These are phyloP conservation scores for Puccinia polysora DNA, from an alignment of 1,284 basidiomycete genomes.

Conservation along the genomic window DNA sequence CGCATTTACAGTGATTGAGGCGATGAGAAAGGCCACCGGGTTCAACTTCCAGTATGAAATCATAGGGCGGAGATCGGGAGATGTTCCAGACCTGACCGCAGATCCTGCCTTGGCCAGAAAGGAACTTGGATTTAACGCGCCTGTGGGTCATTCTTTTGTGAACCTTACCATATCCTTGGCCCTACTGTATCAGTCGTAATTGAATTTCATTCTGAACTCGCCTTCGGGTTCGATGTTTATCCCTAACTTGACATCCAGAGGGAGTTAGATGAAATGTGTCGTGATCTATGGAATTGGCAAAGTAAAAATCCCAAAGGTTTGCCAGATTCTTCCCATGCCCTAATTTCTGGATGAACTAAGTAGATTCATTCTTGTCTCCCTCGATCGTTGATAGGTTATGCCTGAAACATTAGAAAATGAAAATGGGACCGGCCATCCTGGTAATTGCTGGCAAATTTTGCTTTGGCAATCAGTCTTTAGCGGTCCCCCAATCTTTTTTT, in stretches of 20 bases:
- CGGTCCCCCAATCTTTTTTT: too few species aligned
- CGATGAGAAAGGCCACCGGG: constrained; percentile 87
- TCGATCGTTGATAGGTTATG: too few species aligned
- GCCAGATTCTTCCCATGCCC: background rate
- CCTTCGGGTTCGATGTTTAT: background rate
- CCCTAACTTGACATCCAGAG: constrained; percentile 49
- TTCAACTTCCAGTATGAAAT: constrained; percentile 84
- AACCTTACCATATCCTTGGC: constrained; percentile 49
- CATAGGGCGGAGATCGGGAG: constrained; percentile 83
- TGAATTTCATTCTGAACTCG: background rate
- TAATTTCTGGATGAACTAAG: too few species aligned
- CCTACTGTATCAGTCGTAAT: background rate
- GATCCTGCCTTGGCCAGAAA: constrained; percentile 84
- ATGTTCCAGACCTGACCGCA: constrained; percentile 94
- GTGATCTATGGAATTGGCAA: constrained; percentile 90
- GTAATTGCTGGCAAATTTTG: too few species aligned
- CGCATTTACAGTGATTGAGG: constrained; percentile 61
- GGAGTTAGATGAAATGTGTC: constrained; percentile 81
- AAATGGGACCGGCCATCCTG: too few species aligned
- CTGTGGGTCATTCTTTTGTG: constrained; percentile 48
- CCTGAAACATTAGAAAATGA: too few species aligned
- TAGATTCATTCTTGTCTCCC: too few species aligned
- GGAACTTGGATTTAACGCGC: constrained; percentile 89
- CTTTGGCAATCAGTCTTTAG: too few species aligned
- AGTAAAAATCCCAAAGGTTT: constrained; percentile 55